Evolutionary conservation across 169 alveolate species (phyloP).

Genomic region (Theileria orientalis): DNA sequence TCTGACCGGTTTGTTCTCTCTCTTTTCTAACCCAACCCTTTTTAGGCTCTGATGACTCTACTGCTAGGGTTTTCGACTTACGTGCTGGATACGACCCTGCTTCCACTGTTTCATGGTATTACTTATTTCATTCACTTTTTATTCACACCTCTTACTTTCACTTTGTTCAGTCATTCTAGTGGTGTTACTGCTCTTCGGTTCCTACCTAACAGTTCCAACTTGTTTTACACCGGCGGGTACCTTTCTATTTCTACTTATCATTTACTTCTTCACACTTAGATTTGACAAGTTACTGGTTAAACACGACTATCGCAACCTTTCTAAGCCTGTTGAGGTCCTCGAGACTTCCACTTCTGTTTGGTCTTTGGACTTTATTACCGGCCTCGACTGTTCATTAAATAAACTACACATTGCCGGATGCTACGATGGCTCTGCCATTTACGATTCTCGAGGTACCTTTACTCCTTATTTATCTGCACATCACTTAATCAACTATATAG

Average conservation of each 20-base stretch:
- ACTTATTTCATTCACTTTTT: no score
- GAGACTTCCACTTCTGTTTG: constrained; percentile 20
- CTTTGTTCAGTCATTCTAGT: constrained; percentile 6
- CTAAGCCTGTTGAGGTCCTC: neutral
- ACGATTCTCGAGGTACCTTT: constrained; percentile 1
- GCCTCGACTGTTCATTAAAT: neutral
- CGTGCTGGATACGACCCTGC: constrained; percentile 8
- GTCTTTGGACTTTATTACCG: constrained; percentile 42
- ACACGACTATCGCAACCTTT: constrained; percentile 41
- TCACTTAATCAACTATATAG: neutral
- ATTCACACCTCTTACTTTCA: no score
- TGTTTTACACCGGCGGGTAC: constrained; percentile 52
- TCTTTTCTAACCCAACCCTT: neutral
- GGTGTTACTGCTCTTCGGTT: constrained; percentile 61
- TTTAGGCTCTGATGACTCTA: constrained; percentile 50
- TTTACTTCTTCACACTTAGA: neutral
- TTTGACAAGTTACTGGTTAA: constrained; percentile 32
- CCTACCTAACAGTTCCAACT: neutral
- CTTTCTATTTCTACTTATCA: no score
- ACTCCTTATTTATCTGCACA: neutral
- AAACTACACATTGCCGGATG: constrained; percentile 54
- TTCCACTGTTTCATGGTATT: constrained; percentile 2
- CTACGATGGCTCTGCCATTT: constrained; percentile 48
- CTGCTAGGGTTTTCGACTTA: constrained; percentile 20
- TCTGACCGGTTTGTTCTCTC: constrained; percentile 28